phyloP scores from a whole-genome alignment of 805 yeast species.

The Zygoascus biomembranicola region DNA sequence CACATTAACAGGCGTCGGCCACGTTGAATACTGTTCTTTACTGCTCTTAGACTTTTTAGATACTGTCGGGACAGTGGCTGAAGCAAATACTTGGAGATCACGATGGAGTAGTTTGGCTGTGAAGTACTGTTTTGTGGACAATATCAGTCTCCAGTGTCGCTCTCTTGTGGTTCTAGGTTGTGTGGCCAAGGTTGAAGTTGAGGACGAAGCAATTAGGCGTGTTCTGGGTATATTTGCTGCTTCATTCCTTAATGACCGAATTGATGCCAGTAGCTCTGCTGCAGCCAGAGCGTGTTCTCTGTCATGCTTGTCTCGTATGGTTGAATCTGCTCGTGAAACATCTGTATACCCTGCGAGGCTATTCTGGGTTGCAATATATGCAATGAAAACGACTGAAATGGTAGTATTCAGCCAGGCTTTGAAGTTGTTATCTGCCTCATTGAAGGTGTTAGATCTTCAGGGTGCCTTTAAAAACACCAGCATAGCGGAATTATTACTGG shows the following conservation, averaged over 20 bases:
- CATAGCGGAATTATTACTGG: conserved; percentile 12
- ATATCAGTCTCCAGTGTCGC: conserved; percentile 32
- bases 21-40: conserved; percentile 17
- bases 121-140: conserved; percentile 35
- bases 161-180: conserved; percentile 61
- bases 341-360: conserved; percentile 41
- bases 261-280: conserved; percentile 25
- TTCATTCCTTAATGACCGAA: background rate
- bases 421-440: conserved; percentile 13
- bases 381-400: conserved; percentile 8
- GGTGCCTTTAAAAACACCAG: conserved; percentile 16
- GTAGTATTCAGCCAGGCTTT: conserved; percentile 18
- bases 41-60: conserved; percentile 17
- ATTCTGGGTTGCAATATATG: conserved; percentile 36
- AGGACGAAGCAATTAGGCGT: conserved; percentile 42
- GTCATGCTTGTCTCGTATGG: conserved; percentile 40
- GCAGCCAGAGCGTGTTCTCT: conserved; percentile 34
- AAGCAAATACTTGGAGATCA: conserved; percentile 20
- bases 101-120: conserved; percentile 19
- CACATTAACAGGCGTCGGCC: conserved; percentile 13
- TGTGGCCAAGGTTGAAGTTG: conserved; percentile 53
- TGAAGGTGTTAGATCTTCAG: conserved; percentile 15
- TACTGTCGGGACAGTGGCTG: conserved; percentile 14
- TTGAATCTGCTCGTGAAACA: conserved; percentile 39
- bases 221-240: conserved; percentile 19